phyloP scores from a whole-genome alignment of 441 rosid species.

The Manihot esculenta region DNA sequence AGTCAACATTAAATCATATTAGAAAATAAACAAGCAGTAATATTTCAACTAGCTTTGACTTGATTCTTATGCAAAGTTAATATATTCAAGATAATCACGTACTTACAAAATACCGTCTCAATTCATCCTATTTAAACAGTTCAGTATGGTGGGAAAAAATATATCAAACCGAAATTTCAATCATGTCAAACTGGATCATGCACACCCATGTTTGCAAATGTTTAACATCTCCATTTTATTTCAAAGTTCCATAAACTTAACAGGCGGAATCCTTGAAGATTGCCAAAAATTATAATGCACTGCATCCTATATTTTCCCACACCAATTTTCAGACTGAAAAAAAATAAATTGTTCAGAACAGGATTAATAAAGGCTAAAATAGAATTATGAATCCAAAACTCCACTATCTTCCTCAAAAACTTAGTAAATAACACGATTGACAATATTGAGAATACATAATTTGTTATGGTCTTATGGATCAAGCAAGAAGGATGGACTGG shows the following conservation, averaged over 20 bases:
- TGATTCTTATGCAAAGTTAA: no score
- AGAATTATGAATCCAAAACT: neutral
- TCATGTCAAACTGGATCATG: no score
- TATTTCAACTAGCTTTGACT: no score
- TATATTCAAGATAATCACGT: no score
- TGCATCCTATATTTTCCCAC: neutral
- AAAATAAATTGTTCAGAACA: neutral
- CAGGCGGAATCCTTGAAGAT: neutral
- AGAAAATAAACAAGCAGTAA: neutral
- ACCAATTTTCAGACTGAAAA: neutral
- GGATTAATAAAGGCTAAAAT: neutral
- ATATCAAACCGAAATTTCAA: no score
- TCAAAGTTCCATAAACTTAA: neutral
- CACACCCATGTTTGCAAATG: neutral
- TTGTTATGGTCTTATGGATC: no score
- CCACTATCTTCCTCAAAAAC: neutral
- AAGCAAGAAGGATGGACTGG: no score
- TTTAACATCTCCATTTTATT: neutral
- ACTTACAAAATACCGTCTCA: no score
- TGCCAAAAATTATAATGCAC: neutral
- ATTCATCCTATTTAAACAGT: no score
- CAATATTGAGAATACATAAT: no score
- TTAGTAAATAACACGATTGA: neutral
- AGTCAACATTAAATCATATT: no score
- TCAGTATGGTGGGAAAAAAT: no score